Evolutionary conservation across 177 flowering plant genomes (phyloP), one percentile per base, ranked within the genome.

Genomic region (Vitis hybrid): DNA sequence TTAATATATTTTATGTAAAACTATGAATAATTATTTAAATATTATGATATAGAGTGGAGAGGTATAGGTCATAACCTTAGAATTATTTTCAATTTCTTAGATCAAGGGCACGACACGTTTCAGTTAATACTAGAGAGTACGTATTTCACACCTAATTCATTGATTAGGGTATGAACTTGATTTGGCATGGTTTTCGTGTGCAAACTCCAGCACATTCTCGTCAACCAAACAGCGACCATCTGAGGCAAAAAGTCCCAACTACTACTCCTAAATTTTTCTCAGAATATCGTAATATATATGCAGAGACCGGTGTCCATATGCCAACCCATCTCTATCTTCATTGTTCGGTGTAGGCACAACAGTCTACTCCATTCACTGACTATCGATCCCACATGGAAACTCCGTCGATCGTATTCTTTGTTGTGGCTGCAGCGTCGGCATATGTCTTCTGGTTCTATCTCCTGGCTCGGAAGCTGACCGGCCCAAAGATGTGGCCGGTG

Each of bases 381-480:
- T 1, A 22, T 19, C 51, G 2, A 5, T 14, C 58, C 11, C 19
- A 29, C 15, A 76, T 88, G 90, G 93, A 89, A 29, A 63, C 75
- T 9, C 29, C 76, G 15, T 66, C 77, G 10, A 1, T 84, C 15
- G 10, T 78, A 63, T 51, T 76, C 64, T 11, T 59, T 8, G 5
- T 79, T 1, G 73, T 62, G 5, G 79, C 83, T 4, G 69, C 73
- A 10, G 19, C 76, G 0, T 78, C 83, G 0, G 78, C 84, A 0
- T 94, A 94, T 56, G 73, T 89, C 22, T 1, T 86, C 39, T 94
- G 98, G 98, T 92, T 94, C 79, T 69, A 64, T 11, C 69, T 81
- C 65, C 75, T 94, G 0, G 63, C 88, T 3, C 56, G 86, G 26
- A 77, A 65, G 12, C 82, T 92, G 13, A 75, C 80, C 48, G 98